Base-by-base conservation (phyloP, 768 basidiomycete species). In the Hygrophoropsis aurantiaca region DNA sequence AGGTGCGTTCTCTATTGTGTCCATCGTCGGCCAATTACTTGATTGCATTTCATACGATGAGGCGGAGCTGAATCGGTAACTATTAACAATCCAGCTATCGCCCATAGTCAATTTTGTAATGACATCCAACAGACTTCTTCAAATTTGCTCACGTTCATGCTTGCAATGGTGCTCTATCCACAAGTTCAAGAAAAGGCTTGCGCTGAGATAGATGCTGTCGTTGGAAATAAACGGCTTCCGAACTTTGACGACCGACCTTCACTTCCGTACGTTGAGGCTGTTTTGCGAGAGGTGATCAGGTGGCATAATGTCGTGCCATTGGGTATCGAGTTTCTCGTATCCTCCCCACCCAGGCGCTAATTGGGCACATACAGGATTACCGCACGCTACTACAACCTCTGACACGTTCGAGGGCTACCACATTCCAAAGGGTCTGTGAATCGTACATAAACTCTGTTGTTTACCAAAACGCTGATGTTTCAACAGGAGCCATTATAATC, bases 221-320 rank as follows among this genome's bases (percentile, higher is more conserved):
- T 44, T 5, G 41, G 52, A 5, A 40, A 27, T 15, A 41, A 21
- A n/a, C 23, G n/a, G 13, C 8, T 47, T 16, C 45, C 52, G 5
- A 27, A 33, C 11, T 44, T 50, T 6, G 19, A 32, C 20, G 40
- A 50, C 16, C 23, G n/a, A 9, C 19, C 16, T 10, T 30, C 26
- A 3, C 37, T 47, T 33, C 32, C 44, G 9, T 53, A 53, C 34
- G 13, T 53, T 11, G 20, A 53, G 11, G 48, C 52, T 11, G 40
- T 53, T 9, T 11, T 53, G 11, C 40, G 39, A 3, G 52, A 53
- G 20, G 20, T 39, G 9, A 18, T 49, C 43, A 45, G 44, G 30
- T 53, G 52, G 48, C 30, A 38, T 15, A 25, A 40, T 2, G 19
- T 40, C 13, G 6, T 18, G 7, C 40, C 52, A 4, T 26, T 49